phyloP scores from a whole-genome alignment of 2,329 filamentous ascomycete genomes.

The Setomelanomma holmii region DNA sequence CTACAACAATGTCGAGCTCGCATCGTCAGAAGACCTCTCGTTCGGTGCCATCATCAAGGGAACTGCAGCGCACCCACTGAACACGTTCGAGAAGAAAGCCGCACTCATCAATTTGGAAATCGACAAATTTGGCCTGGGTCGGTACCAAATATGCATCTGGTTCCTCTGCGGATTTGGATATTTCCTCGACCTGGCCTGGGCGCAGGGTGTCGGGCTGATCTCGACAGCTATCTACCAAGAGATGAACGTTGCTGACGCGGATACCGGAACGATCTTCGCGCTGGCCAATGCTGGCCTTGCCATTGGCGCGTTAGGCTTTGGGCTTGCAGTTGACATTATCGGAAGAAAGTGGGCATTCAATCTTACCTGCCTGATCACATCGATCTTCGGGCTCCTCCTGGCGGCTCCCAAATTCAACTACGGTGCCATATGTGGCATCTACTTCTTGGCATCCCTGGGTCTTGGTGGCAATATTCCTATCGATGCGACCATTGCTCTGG shows the following conservation, averaged over 20 bases:
- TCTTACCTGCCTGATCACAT: constrained; percentile 37
- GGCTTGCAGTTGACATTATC: constrained; percentile 35
- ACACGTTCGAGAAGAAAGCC: constrained; percentile 40
- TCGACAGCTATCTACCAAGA: constrained; percentile 38
- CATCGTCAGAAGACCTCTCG: constrained; percentile 29
- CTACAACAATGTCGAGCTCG: constrained; percentile 36
- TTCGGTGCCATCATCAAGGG: constrained; percentile 35
- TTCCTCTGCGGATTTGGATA: constrained; percentile 42
- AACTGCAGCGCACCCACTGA: constrained; percentile 34
- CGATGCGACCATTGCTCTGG: constrained; percentile 35
- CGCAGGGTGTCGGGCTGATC: constrained; percentile 37
- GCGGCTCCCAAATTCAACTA: constrained; percentile 41
- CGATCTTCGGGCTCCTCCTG: constrained; percentile 33
- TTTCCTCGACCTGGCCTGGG: constrained; percentile 41
- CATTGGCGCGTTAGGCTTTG: constrained; percentile 35
- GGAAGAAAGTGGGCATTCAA: constrained; percentile 39
- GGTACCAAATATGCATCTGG: constrained; percentile 41
- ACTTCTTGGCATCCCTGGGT: constrained; percentile 35
- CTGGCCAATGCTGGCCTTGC: constrained; percentile 39
- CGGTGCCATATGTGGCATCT: constrained; percentile 35
- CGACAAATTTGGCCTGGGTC: constrained; percentile 39
- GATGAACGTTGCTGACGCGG: constrained; percentile 28
- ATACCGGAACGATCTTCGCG: constrained; percentile 35
- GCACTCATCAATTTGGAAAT: constrained; percentile 39
- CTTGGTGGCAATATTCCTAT: constrained; percentile 39